Base-by-base conservation (phyloP, 805 yeast species). In the Debaryomyces tyrocola region DNA sequence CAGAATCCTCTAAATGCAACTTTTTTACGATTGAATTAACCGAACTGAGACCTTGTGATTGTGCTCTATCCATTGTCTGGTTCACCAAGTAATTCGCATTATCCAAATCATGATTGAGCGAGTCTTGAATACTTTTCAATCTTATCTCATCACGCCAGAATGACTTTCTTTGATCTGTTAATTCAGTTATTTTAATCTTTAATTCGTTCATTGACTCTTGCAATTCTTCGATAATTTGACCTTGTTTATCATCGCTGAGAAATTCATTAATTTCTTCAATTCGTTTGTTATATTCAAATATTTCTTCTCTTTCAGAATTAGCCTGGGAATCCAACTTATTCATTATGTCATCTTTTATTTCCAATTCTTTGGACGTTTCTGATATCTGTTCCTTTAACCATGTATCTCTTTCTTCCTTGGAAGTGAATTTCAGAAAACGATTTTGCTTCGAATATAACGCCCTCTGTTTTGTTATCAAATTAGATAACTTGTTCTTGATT, bases 81-180 rank as follows among this genome's bases (percentile, higher is more conserved):
- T 79, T 74, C 4, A 90, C 80, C 20, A 70, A 61, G 51, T 86
- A 78, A 51, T 81, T 84, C 2, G 89, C 83, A 37, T 66, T 67
- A 20, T 69, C 72, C 10, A 83, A 73, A 36, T 84, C 87, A 40
- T 78, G 78, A 9, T 70, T 68, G 10, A 83, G 65, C 2, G 85
- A 77, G 37, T 80, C 84, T 10, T 74, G 59, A 12, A 82, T 66
- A n/a, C 85, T 77, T 49, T 77, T 79, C 34, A 78, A 64, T 54
- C 81, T 82, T 41, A 87, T 82, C 54, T 89, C 94, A 18, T 84
- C 83, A 57, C 97, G 79, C 96, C 96, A 89, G 9, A 85, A 66
- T 7, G 65, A 67, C 58, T 87, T 90, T 55, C 95, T 78, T 49
- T 80, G 75, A 56, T 90, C 96, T 10, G 79, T 74, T 21, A 81